phyloP scores from a whole-genome alignment of 2,329 filamentous ascomycete species.

The Diaporthe ilicicola region DNA sequence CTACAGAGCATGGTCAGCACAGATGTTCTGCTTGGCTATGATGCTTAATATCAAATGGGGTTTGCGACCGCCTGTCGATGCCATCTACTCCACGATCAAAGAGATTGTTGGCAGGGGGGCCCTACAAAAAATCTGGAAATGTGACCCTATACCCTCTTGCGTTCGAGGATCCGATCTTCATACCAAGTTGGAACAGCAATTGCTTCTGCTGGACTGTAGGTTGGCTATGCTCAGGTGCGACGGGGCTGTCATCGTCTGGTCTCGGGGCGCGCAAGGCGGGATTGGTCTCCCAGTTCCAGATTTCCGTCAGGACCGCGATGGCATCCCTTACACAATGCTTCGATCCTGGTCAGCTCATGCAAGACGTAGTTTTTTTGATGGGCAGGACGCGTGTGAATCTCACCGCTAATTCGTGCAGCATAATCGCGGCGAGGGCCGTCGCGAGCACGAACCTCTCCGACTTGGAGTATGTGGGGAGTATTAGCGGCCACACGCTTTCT shows the following conservation, averaged over 20 bases:
- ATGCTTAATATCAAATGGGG: background rate
- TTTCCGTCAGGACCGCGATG: background rate
- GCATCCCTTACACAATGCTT: background rate
- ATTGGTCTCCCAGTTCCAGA: background rate
- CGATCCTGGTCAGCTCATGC: background rate
- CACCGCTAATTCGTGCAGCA: conserved; percentile 11
- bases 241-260: background rate
- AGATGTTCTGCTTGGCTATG: background rate
- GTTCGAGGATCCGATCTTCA: too few species aligned
- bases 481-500: background rate
- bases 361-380: too few species aligned
- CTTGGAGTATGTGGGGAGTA: background rate
- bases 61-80: background rate
- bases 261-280: background rate
- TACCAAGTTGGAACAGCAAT: background rate
- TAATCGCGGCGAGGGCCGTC: background rate
- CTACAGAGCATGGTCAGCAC: background rate
- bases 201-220: background rate
- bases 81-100: background rate
- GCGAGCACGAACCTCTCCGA: background rate
- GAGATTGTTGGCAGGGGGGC: background rate
- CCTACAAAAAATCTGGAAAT: background rate
- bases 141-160: background rate
- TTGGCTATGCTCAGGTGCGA: background rate
- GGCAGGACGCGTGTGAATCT: background rate